These are phyloP conservation scores for Rhodotorula sp. DNA, from an alignment of 1,284 basidiomycete species.

Conservation along the genomic window DNA sequence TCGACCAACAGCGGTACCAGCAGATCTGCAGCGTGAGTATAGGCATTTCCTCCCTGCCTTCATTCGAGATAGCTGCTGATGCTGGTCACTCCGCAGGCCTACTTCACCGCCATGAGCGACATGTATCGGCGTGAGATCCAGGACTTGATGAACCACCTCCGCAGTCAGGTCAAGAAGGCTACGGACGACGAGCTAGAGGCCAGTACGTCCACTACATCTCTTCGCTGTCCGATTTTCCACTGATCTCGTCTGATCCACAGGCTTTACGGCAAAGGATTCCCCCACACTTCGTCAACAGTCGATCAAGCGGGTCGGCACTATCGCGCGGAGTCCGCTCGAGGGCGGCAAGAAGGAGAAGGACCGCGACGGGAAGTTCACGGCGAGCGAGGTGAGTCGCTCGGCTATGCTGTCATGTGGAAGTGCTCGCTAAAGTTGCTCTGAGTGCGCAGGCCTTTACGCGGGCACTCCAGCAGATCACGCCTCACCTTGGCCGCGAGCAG, in stretches of 20 bases:
- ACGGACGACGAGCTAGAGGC: slow-evolving; percentile 69
- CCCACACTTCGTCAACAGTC: slow-evolving; percentile 50
- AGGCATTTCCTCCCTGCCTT: background rate
- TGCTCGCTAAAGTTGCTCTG: too few species aligned
- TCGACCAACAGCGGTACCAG: slow-evolving; percentile 79
- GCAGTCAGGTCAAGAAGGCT: slow-evolving; percentile 64
- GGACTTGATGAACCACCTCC: slow-evolving; percentile 63
- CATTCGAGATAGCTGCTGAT: background rate
- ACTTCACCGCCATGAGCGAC: slow-evolving; percentile 79
- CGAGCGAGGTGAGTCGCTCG: slow-evolving; percentile 61
- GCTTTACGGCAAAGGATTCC: slow-evolving; percentile 22
- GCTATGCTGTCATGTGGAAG: too few species aligned
- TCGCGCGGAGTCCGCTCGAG: slow-evolving; percentile 46
- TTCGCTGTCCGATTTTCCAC: too few species aligned
- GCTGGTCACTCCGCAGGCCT: slow-evolving; percentile 59
- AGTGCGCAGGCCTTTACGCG: slow-evolving; percentile 65
- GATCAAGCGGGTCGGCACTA: slow-evolving; percentile 50
- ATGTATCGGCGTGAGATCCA: slow-evolving; percentile 77
- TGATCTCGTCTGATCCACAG: background rate
- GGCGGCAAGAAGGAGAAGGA: slow-evolving; percentile 52
- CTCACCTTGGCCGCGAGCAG: slow-evolving; percentile 75
- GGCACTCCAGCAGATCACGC: slow-evolving; percentile 72
- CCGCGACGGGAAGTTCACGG: slow-evolving; percentile 61
- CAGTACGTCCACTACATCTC: slow-evolving; percentile 53
- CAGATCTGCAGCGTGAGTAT: slow-evolving; percentile 77